Base-by-base conservation (phyloP, 768 basidiomycete species). In the Collybia nuda region DNA sequence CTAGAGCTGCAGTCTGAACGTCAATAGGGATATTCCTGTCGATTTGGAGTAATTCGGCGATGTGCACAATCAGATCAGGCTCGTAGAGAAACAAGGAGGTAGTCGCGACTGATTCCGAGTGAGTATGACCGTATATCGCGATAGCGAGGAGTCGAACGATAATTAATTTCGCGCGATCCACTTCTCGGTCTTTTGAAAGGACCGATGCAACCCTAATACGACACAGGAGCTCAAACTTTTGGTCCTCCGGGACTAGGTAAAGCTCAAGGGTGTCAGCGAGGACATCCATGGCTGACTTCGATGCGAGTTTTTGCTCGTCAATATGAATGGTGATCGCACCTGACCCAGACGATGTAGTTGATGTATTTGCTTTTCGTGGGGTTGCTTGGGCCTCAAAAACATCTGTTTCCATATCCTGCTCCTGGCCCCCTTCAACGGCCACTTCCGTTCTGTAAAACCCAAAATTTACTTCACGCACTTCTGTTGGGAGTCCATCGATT, bases 1-100 rank as follows among this genome's bases (percentile, higher is more conserved):
- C 81, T 49, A 98, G 79, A 14, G 94, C 90, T 1, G 90, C 86
- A 2, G 87, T 88, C 66, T 95, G 90, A 6, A 97, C 80, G 23
- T 77, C 66, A 41, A 85, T 72, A 7, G 88, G 82, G 22, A 96
- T 78, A 35, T 78, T 80, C 40, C 76, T 78, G 61, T 93, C 89
- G 37, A 90, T 80, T 60, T 92, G 90, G 36, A 98, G 77, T 19
- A 98, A 78, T 60, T 95, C 93, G 9, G 94, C 92, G 51, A 98
- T 77, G 61, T 95, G 91, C 1, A 79, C 73, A 57, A 97, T 85
- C 46, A 98, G 76, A 60, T 97, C 95, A 6, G 96, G 96, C 65
- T 98, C 95, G 61, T 93, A 95, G 9, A 98, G 78, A 73, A 98
- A 96, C 38, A 98, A 76, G 6, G 86, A 81, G 3, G 88, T 82